Conservation (phyloP, 2,329 filamentous ascomycete genomes). For the Leptographium flavum region DNA sequence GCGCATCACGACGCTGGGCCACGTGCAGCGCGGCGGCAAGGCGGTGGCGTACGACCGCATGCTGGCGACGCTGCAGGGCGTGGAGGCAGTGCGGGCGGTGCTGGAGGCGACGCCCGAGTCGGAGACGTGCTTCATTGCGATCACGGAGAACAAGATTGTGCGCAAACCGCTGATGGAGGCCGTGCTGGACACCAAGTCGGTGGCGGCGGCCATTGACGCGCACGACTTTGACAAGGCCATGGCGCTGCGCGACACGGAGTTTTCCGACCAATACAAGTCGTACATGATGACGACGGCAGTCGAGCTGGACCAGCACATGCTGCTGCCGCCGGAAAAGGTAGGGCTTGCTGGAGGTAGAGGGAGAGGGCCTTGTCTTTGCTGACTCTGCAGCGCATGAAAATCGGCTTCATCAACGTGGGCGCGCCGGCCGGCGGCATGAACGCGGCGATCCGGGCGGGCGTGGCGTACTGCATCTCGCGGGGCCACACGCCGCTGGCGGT, state of each 20-base stretch:
- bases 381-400: conserved; percentile 58
- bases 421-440: conserved; percentile 98
- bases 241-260: conserved; percentile 80
- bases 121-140: conserved; percentile 86
- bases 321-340: conserved; percentile 58
- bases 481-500: conserved; percentile 91
- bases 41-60: conserved; percentile 92
- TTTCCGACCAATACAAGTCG: conserved; percentile 79
- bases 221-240: conserved; percentile 84
- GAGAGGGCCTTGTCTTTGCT: no score
- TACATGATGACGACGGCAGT: conserved; percentile 86
- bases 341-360: conserved; percentile 7
- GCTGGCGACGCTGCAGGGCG: conserved; percentile 82
- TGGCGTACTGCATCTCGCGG: conserved; percentile 79
- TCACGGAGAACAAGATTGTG: conserved; percentile 95
- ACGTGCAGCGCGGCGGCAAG: conserved; percentile 90
- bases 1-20: conserved; percentile 84
- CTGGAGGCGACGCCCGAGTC: conserved; percentile 79
- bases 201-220: conserved; percentile 65
- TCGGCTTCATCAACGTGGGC: conserved; percentile 93
- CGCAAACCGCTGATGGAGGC: conserved; percentile 81
- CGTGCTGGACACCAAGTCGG: conserved; percentile 71
- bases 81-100: conserved; percentile 85
- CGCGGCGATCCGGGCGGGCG: conserved; percentile 81
- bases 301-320: conserved; percentile 49